Conservation (phyloP, 345 rosid genomes). For the Euclidium syriacum region DNA sequence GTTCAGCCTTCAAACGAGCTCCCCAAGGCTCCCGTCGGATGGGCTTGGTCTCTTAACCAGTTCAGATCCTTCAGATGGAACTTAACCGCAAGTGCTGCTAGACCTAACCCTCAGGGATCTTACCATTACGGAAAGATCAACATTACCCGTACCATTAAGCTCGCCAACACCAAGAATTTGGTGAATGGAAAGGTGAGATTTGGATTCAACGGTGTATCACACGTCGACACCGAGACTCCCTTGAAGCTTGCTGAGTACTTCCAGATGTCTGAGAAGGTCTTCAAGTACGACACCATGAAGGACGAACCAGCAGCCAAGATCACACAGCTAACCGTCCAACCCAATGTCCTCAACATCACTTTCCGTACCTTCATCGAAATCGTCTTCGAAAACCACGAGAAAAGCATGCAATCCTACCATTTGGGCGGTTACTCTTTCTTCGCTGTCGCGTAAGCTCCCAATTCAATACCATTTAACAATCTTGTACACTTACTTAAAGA, state of each 20-base stretch:
- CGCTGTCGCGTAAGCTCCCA: conserved; percentile 54
- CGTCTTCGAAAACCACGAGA: conserved; percentile 74
- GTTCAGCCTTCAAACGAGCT: conserved; percentile 34
- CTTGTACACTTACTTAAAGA: not conserved
- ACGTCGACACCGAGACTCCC: conserved; percentile 48
- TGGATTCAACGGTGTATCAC: conserved; percentile 64
- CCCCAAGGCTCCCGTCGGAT: conserved; percentile 51
- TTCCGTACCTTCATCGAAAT: conserved; percentile 69
- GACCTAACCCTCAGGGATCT: conserved; percentile 82
- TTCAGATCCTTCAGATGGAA: conserved; percentile 77
- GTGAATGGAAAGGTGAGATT: conserved; percentile 51
- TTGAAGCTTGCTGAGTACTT: conserved; percentile 66
- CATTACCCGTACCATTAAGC: conserved; percentile 65
- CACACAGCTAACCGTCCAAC: conserved; percentile 19
- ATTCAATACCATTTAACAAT: not conserved
- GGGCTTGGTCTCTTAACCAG: conserved; percentile 81
- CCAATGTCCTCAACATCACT: conserved; percentile 56
- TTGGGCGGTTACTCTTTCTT: conserved; percentile 79
- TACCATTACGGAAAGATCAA: conserved; percentile 70
- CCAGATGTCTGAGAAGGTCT: conserved; percentile 38
- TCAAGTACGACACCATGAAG: conserved; percentile 45
- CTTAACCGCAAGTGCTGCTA: conserved; percentile 68
- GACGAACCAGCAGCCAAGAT: conserved; percentile 40
- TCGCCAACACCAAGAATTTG: conserved; percentile 36
- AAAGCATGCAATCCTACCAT: conserved; percentile 57